Evolutionary conservation across 768 basidiomycete species (phyloP), one percentile per base, ranked within the genome.

Genomic region (Boletus tomentosulus): DNA sequence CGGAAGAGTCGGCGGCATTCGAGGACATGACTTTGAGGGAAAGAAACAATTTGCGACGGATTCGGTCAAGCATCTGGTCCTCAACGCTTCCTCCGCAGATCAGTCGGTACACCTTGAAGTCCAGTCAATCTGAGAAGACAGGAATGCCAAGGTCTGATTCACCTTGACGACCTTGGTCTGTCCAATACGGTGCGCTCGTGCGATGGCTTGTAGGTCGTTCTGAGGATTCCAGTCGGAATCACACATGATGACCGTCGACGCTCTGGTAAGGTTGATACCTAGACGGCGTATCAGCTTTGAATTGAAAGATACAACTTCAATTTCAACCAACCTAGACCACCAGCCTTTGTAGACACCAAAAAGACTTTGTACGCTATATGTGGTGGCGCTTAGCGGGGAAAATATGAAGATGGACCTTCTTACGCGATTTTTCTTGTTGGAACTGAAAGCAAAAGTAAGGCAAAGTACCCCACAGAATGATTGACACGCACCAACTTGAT

Each of bases 191-290:
- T 92, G 90, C 0, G 90, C 90, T 39, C 90, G 78, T 24, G 90
- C 90, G 67, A 92, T 89, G 1, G 90, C 90, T 69, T 92, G 89
- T 6, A 92, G 71, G 66, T 92, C 90, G 65, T 89, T 91, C 67
- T 90, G 80, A 15, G 82, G 82, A 65, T 83, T 83, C 81, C 82
- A 83, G 44, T 82, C 81, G 0, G 76, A 79, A 66, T 92, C 89
- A 58, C 85, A 87, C 77, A 92, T 86, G 64, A 91, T 84, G 57
- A 89, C 87, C 3, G 83, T 85, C 44, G 87, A 81, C 5, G 90
- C 90, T 54, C 80, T 90, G 51, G 90, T 90, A 47, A 92, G 76
- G 62, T 92, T 92, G 71, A 92, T 89, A 46, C 89, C 89, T 73
- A 34, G 37, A 63, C 59, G 43, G 28, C 9, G 57, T 60, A 39